phyloP scores from a whole-genome alignment of 768 basidiomycete genomes.

The Calocera viscosa region DNA sequence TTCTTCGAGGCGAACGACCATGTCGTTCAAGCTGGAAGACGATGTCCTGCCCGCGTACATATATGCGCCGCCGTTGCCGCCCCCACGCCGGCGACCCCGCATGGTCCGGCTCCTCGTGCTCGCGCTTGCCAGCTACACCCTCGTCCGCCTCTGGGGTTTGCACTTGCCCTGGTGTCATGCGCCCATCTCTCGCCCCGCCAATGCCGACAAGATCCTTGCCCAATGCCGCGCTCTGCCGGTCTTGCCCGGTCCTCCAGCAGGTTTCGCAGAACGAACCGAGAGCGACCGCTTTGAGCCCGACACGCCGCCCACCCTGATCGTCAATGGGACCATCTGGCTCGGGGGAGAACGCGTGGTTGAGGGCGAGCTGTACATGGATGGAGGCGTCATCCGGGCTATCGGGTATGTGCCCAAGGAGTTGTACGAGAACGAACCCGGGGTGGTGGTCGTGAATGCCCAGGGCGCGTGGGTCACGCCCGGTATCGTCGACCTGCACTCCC shows the following conservation, averaged over 20 bases:
- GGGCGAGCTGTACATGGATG: conserved; percentile 51
- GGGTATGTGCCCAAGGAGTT: conserved; percentile 35
- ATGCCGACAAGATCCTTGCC: conserved; percentile 13
- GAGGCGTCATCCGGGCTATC: conserved; percentile 49
- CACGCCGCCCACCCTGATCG: conserved; percentile 43
- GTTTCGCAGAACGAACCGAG: conserved; percentile 25
- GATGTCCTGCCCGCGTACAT: neutral
- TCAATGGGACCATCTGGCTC: conserved; percentile 71
- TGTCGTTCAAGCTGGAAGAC: neutral
- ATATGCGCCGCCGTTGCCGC: neutral
- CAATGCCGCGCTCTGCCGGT: conserved; percentile 25
- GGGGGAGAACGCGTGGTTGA: conserved; percentile 53
- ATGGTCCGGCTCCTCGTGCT: neutral
- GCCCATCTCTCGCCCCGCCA: conserved; percentile 3
- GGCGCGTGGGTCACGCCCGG: conserved; percentile 60
- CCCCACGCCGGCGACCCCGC: neutral
- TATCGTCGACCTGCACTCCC: conserved; percentile 59
- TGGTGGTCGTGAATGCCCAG: conserved; percentile 39
- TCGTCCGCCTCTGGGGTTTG: neutral
- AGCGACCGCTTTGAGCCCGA: conserved; percentile 48
- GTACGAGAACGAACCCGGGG: conserved; percentile 40
- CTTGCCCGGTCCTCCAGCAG: conserved; percentile 24
- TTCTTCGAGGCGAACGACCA: neutral
- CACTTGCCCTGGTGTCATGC: neutral
- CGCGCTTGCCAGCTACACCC: neutral